Conservation (phyloP, 331 rosid genomes). For the Pyracantha coccinea region DNA sequence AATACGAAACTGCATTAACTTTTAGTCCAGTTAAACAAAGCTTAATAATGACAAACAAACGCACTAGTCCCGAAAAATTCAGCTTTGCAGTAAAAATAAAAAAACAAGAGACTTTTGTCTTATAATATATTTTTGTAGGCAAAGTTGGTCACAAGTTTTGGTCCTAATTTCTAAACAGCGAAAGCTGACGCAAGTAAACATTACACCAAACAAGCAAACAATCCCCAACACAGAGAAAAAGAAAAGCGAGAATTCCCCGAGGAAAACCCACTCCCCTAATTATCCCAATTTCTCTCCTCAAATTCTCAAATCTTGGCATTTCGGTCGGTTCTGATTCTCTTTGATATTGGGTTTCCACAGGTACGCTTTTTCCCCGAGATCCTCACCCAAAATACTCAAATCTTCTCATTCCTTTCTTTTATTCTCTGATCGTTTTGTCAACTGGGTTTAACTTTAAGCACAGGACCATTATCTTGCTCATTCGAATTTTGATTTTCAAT, state of each 20-base stretch:
- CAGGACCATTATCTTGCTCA: neutral
- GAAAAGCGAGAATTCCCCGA: neutral
- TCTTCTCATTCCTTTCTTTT: neutral
- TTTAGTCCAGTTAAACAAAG: too few relatives aligned
- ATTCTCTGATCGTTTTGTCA: slow-evolving; percentile 2
- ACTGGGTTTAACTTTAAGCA: slow-evolving; percentile 3
- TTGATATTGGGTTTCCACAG: slow-evolving; percentile 6
- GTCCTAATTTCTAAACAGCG: neutral
- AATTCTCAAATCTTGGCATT: neutral
- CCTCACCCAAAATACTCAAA: neutral
- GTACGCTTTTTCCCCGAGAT: slow-evolving; percentile 8
- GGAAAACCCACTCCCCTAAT: neutral
- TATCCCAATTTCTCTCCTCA: neutral
- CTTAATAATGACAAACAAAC: too few relatives aligned
- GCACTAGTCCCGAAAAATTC: too few relatives aligned
- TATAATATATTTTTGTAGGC: too few relatives aligned
- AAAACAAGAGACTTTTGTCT: neutral
- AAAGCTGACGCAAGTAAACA: slow-evolving; percentile 4
- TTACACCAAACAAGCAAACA: neutral
- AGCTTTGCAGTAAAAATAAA: too few relatives aligned
- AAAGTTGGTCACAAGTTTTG: neutral
- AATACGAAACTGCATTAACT: too few relatives aligned
- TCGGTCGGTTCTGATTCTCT: neutral
- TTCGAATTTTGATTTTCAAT: neutral
- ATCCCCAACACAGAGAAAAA: neutral